A percentile compares a stretch with the other conserved stretches of the same genome.
Evolutionary conservation across 2,329 filamentous ascomycete genomes (phyloP).

Genomic region (Botrytis squamosa): DNA sequence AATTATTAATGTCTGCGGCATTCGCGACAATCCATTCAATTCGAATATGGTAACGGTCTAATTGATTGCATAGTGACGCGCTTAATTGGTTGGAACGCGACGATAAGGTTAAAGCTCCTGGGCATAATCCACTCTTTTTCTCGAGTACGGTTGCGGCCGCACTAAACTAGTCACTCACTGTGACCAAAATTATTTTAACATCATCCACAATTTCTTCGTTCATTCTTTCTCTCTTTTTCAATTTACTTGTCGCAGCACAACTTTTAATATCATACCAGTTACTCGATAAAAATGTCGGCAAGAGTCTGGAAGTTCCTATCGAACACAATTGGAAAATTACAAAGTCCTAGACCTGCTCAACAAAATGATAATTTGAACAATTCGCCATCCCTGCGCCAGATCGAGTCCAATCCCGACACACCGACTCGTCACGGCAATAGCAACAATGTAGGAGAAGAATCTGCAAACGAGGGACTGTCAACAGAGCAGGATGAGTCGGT

Average conservation of each 20-base stretch:
- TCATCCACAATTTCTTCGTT: neutral
- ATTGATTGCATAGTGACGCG: neutral
- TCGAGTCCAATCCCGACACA: neutral
- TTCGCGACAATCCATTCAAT: neutral
- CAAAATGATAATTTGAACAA: neutral
- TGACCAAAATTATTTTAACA: conserved; percentile 15
- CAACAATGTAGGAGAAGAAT: neutral
- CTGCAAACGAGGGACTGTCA: neutral
- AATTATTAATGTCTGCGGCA: neutral
- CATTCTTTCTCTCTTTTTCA: neutral
- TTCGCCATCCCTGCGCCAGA: conserved; percentile 1
- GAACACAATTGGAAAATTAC: neutral
- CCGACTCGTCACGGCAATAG: conserved; percentile 13
- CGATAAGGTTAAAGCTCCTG: neutral
- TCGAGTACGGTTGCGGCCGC: conserved; percentile 6
- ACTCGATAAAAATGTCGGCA: neutral
- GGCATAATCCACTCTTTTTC: neutral
- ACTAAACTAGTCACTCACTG: conserved; percentile 17
- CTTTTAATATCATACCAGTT: neutral
- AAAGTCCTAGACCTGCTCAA: conserved; percentile 1
- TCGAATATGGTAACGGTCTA: neutral
- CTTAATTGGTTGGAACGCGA: neutral
- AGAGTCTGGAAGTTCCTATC: conserved; percentile 5
- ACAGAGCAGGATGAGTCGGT: neutral
- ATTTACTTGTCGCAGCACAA: neutral